Percentiles rank a stretch among this genome's conserved stretches.
Evolutionary conservation across 306 rosid genomes (phyloP).

Genomic region (Alnus rubra): DNA sequence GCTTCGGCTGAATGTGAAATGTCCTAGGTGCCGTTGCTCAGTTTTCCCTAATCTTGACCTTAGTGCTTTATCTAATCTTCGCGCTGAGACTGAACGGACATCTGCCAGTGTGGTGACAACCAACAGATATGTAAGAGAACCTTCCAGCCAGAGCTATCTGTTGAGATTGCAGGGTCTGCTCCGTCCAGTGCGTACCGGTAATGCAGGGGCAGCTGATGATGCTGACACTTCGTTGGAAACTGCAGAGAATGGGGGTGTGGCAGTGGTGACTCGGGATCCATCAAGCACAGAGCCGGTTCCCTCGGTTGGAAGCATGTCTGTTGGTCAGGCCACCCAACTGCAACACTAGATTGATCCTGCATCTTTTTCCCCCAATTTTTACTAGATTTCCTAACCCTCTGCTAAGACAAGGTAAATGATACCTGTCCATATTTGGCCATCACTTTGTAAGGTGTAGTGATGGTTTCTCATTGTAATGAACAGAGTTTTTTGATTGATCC

Average conservation of each 20-base stretch:
- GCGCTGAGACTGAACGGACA: conserved; percentile 75
- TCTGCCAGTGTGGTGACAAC: conserved; percentile 64
- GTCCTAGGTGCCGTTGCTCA: conserved; percentile 98
- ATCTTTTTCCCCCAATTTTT: conserved; percentile 26
- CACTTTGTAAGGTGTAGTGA: conserved; percentile 27
- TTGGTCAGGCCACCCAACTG: conserved; percentile 37
- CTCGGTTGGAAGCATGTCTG: conserved; percentile 34
- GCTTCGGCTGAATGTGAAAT: conserved; percentile 98
- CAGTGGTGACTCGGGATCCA: conserved; percentile 30
- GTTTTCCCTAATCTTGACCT: conserved; percentile 99
- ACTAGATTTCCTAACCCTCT: conserved; percentile 48
- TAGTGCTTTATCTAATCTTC: conserved; percentile 93
- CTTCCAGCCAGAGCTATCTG: conserved; percentile 80
- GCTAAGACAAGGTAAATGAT: conserved; percentile 31
- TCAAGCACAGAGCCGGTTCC: conserved; percentile 37
- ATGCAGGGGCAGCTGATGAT: conserved; percentile 46
- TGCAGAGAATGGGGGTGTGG: conserved; percentile 56
- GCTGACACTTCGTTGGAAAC: conserved; percentile 48
- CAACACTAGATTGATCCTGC: conserved; percentile 43
- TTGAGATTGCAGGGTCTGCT: conserved; percentile 85
- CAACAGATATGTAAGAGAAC: conserved; percentile 69
- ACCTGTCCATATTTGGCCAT: conserved; percentile 39
- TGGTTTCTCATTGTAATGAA: conserved; percentile 43
- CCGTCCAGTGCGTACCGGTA: conserved; percentile 65
- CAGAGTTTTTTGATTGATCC: conserved; percentile 44